Conservation (phyloP, 164 flowering plant species). For the Stephania cephalantha region DNA sequence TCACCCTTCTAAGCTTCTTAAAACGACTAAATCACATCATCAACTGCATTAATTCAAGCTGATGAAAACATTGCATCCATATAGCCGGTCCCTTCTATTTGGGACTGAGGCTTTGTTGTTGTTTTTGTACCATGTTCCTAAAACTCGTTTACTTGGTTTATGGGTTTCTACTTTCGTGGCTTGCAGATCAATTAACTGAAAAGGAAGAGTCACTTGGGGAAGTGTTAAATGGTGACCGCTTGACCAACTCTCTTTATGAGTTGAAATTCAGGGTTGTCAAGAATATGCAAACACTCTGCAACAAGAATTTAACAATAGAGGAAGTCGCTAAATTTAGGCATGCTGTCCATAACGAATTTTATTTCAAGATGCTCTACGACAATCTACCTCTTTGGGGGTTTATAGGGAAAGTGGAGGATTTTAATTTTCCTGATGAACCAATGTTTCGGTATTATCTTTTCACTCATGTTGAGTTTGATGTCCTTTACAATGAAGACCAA, state of each 20-base stretch:
- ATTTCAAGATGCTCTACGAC: constrained; percentile 80
- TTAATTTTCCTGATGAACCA: constrained; percentile 16
- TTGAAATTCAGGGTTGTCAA: constrained; percentile 52
- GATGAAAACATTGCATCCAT: no score
- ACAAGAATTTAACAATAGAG: constrained; percentile 34
- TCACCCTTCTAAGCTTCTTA: no score
- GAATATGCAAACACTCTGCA: constrained; percentile 34
- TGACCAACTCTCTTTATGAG: constrained; percentile 42
- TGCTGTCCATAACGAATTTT: constrained; percentile 55
- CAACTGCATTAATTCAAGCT: background rate
- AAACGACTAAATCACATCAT: background rate
- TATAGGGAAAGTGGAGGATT: constrained; percentile 62
- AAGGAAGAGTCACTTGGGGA: constrained; percentile 68
- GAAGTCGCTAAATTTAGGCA: constrained; percentile 53
- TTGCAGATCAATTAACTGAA: constrained; percentile 41
- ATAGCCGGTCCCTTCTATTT: no score
- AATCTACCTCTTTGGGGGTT: constrained; percentile 89
- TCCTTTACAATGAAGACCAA: constrained; percentile 51
- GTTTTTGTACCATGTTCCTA: no score
- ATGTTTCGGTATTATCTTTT: constrained; percentile 49
- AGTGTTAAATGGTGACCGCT: constrained; percentile 70
- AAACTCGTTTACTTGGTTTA: background rate
- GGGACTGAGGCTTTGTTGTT: no score
- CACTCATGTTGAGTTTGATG: constrained; percentile 58
- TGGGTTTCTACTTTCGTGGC: background rate